Evolutionary conservation across 768 basidiomycete species (phyloP).

Genomic region (Lyophyllum shimeji): DNA sequence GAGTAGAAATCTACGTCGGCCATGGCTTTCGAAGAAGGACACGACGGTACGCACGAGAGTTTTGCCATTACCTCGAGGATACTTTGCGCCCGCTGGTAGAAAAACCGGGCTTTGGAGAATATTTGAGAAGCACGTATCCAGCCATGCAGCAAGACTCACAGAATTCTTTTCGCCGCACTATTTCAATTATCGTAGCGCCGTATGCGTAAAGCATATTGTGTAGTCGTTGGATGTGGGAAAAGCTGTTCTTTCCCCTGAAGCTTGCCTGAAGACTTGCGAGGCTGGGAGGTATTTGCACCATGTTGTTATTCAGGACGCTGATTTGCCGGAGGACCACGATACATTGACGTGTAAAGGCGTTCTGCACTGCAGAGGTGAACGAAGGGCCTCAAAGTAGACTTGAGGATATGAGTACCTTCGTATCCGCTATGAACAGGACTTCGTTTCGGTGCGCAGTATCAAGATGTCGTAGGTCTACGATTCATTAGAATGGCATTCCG

Average conservation of each 20-base stretch:
- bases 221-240: conserved; percentile 86
- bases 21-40: background rate
- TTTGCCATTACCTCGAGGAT: conserved; percentile 88
- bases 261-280: conserved; percentile 68
- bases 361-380: conserved; percentile 45
- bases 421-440: conserved; percentile 51
- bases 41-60: conserved; percentile 61
- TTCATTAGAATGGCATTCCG: background rate
- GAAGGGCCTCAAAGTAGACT: conserved; percentile 4
- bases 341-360: conserved; percentile 67
- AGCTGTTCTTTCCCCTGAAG: conserved; percentile 76
- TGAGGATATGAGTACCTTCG: conserved; percentile 43
- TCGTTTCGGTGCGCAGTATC: conserved; percentile 65
- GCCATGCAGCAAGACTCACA: conserved; percentile 56
- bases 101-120: conserved; percentile 61
- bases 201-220: conserved; percentile 93
- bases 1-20: conserved; percentile 1
- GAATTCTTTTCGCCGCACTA: conserved; percentile 90
- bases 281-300: conserved; percentile 69
- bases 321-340: conserved; percentile 71
- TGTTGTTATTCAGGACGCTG: conserved; percentile 76
- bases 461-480: conserved; percentile 59
- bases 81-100: conserved; percentile 76
- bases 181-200: conserved; percentile 86
- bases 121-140: too few relatives aligned